A percentile compares a stretch with the other conserved stretches of the same genome.
Conservation (phyloP, 768 basidiomycete genomes). For the Suillus discolor region DNA sequence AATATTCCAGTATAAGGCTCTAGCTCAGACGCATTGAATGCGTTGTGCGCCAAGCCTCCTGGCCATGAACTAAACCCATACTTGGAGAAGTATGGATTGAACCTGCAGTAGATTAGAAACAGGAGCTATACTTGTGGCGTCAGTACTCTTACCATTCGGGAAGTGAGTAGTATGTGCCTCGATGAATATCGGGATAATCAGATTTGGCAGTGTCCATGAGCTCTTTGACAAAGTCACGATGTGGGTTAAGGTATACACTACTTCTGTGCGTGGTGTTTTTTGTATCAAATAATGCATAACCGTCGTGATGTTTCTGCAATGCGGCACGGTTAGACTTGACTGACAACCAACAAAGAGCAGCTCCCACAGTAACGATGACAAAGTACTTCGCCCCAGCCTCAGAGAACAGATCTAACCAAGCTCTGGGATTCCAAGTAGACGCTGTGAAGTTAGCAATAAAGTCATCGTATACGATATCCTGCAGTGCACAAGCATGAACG, state of each 20-base stretch:
- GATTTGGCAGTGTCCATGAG: constrained; percentile 50
- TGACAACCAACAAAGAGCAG: constrained; percentile 1
- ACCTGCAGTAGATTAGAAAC: constrained; percentile 36
- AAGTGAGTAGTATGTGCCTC: constrained; percentile 60
- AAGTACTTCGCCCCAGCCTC: constrained; percentile 64
- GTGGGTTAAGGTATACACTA: constrained; percentile 49
- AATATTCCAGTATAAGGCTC: constrained; percentile 59
- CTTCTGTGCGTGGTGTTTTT: constrained; percentile 53
- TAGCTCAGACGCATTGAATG: constrained; percentile 45
- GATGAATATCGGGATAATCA: constrained; percentile 51
- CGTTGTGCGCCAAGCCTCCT: constrained; percentile 54
- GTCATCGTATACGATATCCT: constrained; percentile 58
- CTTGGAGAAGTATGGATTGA: constrained; percentile 51
- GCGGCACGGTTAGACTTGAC: not conserved
- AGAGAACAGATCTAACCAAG: constrained; percentile 57
- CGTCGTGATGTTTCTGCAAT: constrained; percentile 62
- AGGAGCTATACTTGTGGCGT: not conserved
- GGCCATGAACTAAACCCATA: constrained; percentile 57
- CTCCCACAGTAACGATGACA: constrained; percentile 52
- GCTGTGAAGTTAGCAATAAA: constrained; percentile 59
- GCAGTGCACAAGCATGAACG: not conserved
- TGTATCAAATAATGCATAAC: constrained; percentile 59
- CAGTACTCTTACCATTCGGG: constrained; percentile 47
- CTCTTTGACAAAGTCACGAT: constrained; percentile 53
- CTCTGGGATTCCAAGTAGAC: constrained; percentile 52